Evolutionary conservation across 1,284 basidiomycete genomes (phyloP).

Genomic region (Cerrena zonata): DNA sequence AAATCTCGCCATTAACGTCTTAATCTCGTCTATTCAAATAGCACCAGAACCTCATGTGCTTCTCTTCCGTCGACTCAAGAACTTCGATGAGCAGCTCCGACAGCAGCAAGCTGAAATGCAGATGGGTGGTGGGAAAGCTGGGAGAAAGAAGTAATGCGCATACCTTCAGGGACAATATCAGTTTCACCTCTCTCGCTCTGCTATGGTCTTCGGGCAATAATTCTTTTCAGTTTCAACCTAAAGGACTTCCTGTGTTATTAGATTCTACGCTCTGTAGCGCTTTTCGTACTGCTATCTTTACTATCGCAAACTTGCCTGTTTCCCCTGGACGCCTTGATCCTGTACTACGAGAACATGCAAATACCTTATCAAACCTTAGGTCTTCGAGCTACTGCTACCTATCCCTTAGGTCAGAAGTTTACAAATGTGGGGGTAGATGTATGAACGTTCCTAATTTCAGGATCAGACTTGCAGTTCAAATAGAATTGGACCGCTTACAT

Average conservation of each 20-base stretch:
- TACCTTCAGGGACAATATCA: not conserved
- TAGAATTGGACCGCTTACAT: too few species aligned
- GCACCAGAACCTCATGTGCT: conserved; percentile 84
- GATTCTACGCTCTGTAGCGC: not conserved
- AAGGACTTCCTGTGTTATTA: not conserved
- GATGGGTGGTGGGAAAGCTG: conserved; percentile 21
- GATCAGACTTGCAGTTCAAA: too few species aligned
- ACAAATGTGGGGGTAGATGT: too few species aligned
- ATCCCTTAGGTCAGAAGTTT: too few species aligned
- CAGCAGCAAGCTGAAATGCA: conserved; percentile 16
- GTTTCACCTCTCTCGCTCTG: not conserved
- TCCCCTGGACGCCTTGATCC: too few species aligned
- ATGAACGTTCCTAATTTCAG: too few species aligned
- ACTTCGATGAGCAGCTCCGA: conserved; percentile 39
- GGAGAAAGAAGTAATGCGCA: conserved; percentile 26
- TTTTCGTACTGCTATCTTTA: not conserved
- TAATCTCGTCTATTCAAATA: conserved; percentile 29
- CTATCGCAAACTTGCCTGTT: not conserved
- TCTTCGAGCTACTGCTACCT: too few species aligned
- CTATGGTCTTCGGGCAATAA: not conserved
- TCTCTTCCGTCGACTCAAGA: conserved; percentile 69
- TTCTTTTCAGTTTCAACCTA: not conserved
- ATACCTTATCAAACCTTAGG: too few species aligned
- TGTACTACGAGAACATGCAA: too few species aligned
- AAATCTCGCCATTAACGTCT: not conserved